A percentile compares a stretch with the other conserved stretches of the same genome.
phyloP scores from a whole-genome alignment of 2,329 filamentous ascomycete species.

The Penicillium sp. region DNA sequence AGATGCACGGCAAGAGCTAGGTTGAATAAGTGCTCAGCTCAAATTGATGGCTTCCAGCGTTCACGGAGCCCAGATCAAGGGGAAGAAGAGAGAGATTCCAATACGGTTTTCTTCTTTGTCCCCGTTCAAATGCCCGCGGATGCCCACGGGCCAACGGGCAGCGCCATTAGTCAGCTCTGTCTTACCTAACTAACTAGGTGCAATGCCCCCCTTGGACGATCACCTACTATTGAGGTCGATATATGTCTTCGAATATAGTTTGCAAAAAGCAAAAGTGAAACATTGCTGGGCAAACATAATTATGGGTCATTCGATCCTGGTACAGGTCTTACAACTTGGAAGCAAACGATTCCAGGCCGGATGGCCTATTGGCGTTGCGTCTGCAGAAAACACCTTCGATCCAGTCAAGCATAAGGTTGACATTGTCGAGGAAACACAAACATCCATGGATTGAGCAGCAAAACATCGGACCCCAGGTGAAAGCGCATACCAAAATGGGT shows the following conservation, averaged over 20 bases:
- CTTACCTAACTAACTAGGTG: too few relatives aligned
- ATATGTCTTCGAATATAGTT: not conserved
- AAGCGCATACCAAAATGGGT: not conserved
- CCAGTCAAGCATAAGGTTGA: not conserved
- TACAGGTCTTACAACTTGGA: too few relatives aligned
- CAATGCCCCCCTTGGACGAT: not conserved
- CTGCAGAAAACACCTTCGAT: not conserved
- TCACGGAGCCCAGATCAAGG: not conserved
- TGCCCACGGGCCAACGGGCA: not conserved
- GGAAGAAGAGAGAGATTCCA: not conserved
- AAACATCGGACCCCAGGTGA: not conserved
- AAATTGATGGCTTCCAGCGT: not conserved
- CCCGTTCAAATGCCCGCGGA: not conserved
- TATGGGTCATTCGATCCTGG: not conserved
- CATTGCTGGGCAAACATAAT: not conserved
- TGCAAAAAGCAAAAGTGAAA: not conserved
- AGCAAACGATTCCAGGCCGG: not conserved
- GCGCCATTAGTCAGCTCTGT: not conserved
- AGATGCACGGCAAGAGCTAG: not conserved
- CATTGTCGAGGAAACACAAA: too few relatives aligned
- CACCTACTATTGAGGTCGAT: not conserved
- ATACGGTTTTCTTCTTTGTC: not conserved
- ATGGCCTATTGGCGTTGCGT: not conserved
- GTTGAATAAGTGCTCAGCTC: not conserved
- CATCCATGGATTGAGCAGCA: not conserved